Evolutionary conservation across 176 grass and related monocot genomes (phyloP).

Genomic region (Oryza glumipatula): DNA sequence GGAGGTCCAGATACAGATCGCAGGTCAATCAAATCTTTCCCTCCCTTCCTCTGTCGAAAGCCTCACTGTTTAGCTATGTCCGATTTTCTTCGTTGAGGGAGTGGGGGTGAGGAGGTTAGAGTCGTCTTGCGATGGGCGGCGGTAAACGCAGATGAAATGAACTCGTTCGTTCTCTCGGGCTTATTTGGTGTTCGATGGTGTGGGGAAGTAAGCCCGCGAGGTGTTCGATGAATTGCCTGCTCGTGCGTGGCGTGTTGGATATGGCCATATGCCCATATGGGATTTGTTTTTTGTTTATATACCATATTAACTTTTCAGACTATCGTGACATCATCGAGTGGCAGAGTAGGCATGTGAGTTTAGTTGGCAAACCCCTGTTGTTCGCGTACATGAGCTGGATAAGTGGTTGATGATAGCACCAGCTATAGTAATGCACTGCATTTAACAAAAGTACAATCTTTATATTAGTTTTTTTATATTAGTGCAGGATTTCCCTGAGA

Average conservation of each 20-base stretch:
- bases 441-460: not conserved
- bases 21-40: conserved; percentile 38
- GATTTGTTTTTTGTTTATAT: not conserved
- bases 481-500: not conserved
- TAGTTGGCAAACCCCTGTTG: not conserved
- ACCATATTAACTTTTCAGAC: not conserved
- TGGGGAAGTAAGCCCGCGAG: not conserved
- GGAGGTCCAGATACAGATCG: conserved; percentile 49
- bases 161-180: not conserved
- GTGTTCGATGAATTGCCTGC: conserved; percentile 47
- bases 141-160: not conserved
- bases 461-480: not conserved
- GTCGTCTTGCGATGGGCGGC: not conserved
- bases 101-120: not conserved
- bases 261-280: not conserved
- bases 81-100: not conserved
- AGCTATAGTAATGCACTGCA: not conserved
- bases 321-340: not conserved
- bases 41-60: not conserved
- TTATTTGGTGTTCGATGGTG: not conserved
- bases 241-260: not conserved
- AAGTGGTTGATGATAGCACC: not conserved
- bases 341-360: not conserved
- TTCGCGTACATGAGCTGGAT: not conserved
- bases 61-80: not conserved